phyloP scores from a whole-genome alignment of 495 filamentous ascomycete species.

The Neurospora sublineolata region DNA sequence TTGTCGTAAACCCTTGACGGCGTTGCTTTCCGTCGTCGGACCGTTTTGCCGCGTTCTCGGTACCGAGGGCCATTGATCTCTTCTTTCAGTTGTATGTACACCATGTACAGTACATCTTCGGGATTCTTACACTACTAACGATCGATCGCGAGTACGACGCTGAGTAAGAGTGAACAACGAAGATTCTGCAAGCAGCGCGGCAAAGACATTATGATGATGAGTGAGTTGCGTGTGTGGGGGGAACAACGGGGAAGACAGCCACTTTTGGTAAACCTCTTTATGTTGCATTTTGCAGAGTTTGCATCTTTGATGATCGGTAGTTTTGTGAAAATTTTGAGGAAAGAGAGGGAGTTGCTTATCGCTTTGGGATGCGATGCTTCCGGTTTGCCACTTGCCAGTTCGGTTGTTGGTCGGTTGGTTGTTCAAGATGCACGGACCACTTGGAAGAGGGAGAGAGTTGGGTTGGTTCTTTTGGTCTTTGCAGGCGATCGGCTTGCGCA shows the following conservation, averaged over 20 bases:
- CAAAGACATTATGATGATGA: not conserved
- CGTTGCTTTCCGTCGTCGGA: not conserved
- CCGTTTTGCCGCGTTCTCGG: not conserved
- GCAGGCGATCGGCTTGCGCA: not conserved
- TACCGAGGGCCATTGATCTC: not conserved
- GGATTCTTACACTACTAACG: not conserved
- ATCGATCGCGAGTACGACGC: not conserved
- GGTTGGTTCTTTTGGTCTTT: not conserved
- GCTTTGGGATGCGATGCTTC: not conserved
- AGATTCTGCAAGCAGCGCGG: not conserved
- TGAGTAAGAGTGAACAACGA: not conserved
- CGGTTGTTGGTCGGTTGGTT: not conserved
- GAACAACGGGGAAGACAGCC: not conserved
- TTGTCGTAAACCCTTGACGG: not conserved
- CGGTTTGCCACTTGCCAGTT: not conserved
- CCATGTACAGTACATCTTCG: not conserved
- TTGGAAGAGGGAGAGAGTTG: not conserved
- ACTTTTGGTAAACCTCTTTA: not conserved
- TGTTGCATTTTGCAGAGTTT: not conserved
- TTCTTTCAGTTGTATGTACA: not conserved
- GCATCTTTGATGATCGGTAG: not conserved
- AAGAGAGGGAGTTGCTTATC: not conserved
- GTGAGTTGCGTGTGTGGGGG: not conserved
- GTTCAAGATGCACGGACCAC: not conserved
- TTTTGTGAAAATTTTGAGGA: not conserved